A percentile compares a stretch with the other conserved stretches of the same genome.
These are phyloP conservation scores for Rubroshorea leprosula DNA, from an alignment of 345 rosid species.

Conservation along the genomic window DNA sequence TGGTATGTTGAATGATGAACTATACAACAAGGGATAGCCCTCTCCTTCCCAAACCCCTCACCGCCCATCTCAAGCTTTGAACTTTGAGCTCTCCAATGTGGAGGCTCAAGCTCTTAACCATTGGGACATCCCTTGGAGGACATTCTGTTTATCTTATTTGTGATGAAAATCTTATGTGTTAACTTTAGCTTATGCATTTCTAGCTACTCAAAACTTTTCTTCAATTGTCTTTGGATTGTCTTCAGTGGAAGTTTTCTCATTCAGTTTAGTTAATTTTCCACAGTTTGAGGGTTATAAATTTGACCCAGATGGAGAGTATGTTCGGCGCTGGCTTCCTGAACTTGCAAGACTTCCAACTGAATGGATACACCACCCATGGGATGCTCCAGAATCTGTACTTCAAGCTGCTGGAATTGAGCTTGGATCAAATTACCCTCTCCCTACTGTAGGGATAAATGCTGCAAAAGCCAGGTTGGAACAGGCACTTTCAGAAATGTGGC, in stretches of 20 bases:
- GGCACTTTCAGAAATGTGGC: slow-evolving; percentile 93
- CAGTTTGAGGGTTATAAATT: slow-evolving; percentile 94
- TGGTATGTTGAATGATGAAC: no score
- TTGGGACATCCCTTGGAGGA: no score
- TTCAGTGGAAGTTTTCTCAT: slow-evolving; percentile 5
- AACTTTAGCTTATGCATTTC: no score
- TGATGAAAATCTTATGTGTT: no score
- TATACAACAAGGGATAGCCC: no score
- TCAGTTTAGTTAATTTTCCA: slow-evolving; percentile 3
- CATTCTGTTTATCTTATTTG: no score
- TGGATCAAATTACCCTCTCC: slow-evolving; percentile 92
- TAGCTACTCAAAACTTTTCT: no score
- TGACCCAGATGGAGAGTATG: slow-evolving; percentile 93
- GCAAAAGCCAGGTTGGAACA: slow-evolving; percentile 78
- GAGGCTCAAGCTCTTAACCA: no score
- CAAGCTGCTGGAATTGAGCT: slow-evolving; percentile 98
- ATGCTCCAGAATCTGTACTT: slow-evolving; percentile 85
- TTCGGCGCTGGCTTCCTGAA: slow-evolving; percentile 96
- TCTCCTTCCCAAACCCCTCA: no score
- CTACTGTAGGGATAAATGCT: slow-evolving; percentile 72
- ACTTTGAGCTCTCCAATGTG: no score
- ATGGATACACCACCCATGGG: slow-evolving; percentile 99
- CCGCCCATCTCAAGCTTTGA: no score
- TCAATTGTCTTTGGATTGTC: neutral
- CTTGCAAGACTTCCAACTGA: slow-evolving; percentile 95